Conservation (phyloP, 345 rosid species). For the Garcia nutans region DNA sequence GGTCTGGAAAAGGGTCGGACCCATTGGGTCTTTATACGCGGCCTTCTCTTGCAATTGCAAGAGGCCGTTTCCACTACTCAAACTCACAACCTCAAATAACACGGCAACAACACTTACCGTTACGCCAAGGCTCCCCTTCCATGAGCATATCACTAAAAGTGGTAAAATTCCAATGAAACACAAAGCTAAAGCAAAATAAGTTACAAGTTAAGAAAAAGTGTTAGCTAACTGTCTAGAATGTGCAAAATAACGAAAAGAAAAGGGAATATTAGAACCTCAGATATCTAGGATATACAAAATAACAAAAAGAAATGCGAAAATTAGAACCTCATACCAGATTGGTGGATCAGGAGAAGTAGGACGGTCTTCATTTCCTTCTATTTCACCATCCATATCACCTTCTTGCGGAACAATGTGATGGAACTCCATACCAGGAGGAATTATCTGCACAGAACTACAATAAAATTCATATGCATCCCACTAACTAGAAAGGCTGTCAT, state of each 20-base stretch:
- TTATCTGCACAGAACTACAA: constrained; percentile 52
- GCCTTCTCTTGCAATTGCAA: too few relatives aligned
- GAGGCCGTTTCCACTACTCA: too few relatives aligned
- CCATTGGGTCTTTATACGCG: too few relatives aligned
- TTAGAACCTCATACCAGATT: constrained; percentile 85
- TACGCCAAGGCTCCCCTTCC: too few relatives aligned
- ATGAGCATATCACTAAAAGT: constrained; percentile 6
- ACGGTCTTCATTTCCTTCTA: constrained; percentile 87
- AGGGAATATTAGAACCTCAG: constrained; percentile 56
- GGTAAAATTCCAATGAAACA: not conserved
- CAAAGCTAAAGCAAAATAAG: not conserved
- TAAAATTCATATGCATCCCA: not conserved
- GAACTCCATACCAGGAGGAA: constrained; percentile 99
- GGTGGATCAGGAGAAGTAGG: constrained; percentile 81
- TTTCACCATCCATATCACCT: constrained; percentile 87
- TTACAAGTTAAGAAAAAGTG: not conserved
- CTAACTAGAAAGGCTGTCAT: constrained; percentile 4
- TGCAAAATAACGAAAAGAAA: not conserved
- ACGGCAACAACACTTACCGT: too few relatives aligned
- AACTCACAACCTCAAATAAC: too few relatives aligned
- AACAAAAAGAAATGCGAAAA: constrained; percentile 7
- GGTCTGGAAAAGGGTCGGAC: too few relatives aligned
- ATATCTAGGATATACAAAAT: too few relatives aligned
- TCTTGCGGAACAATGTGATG: constrained; percentile 90
- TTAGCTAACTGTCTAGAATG: constrained; percentile 3